Evolutionary conservation across 495 filamentous ascomycete species (phyloP).

Genomic region (Hypoxylon subgilvum): DNA sequence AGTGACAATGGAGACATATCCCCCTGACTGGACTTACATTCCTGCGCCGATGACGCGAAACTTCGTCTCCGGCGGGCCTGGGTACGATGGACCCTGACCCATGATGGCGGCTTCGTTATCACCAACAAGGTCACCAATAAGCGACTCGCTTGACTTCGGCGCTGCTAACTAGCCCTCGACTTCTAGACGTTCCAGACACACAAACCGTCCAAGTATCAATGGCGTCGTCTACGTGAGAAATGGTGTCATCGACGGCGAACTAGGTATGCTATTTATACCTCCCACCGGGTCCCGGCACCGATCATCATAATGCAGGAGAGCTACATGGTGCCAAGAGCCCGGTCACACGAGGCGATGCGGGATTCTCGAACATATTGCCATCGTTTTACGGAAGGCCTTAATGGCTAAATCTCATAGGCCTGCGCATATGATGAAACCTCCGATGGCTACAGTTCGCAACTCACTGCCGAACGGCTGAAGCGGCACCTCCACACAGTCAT

Average conservation of each 20-base stretch:
- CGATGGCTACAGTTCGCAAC: neutral
- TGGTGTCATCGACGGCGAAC: constrained; percentile 35
- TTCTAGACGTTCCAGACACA: constrained; percentile 13
- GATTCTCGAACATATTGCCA: constrained; percentile 21
- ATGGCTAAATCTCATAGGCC: constrained; percentile 28
- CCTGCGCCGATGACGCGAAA: constrained; percentile 45
- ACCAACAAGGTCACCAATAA: constrained; percentile 35
- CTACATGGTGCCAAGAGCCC: constrained; percentile 26
- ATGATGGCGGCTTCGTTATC: constrained; percentile 26
- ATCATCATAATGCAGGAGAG: constrained; percentile 18
- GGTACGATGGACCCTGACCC: constrained; percentile 42
- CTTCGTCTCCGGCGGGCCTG: constrained; percentile 40
- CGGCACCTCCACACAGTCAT: constrained; percentile 5
- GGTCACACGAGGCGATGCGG: constrained; percentile 10
- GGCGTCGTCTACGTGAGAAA: constrained; percentile 20
- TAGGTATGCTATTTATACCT: no score
- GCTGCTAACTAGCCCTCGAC: constrained; percentile 4
- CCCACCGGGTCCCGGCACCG: no score
- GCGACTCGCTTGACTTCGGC: constrained; percentile 8
- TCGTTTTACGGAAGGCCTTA: constrained; percentile 15
- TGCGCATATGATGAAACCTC: constrained; percentile 3
- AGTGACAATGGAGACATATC: neutral
- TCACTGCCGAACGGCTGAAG: constrained; percentile 28
- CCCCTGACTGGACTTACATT: constrained; percentile 37
- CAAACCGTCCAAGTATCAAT: constrained; percentile 21